Evolutionary conservation across 2,329 filamentous ascomycete species (phyloP).

Genomic region (Ambrosiella xylebori): DNA sequence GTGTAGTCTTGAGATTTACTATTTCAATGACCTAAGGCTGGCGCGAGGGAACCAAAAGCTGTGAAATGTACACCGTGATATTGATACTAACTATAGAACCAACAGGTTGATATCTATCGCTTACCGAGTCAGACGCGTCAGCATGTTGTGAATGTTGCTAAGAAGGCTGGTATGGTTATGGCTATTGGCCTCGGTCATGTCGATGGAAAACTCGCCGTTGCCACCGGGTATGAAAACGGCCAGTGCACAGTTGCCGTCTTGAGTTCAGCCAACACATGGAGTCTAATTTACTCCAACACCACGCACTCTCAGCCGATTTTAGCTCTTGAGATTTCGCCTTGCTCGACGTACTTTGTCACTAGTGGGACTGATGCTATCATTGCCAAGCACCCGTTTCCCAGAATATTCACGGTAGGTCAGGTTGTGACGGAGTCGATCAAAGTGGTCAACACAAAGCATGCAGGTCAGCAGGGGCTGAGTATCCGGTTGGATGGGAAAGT

Average conservation of each 20-base stretch:
- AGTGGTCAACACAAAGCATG: constrained; percentile 60
- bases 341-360: constrained; percentile 48
- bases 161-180: constrained; percentile 73
- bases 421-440: constrained; percentile 30
- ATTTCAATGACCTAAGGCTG: not conserved
- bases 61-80: not conserved
- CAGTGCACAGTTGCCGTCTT: constrained; percentile 44
- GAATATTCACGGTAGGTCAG: not conserved
- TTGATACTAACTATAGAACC: constrained; percentile 8
- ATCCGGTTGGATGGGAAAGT: constrained; percentile 68
- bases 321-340: constrained; percentile 44
- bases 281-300: constrained; percentile 43
- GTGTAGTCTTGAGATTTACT: constrained; percentile 15
- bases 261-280: constrained; percentile 24
- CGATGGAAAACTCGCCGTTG: constrained; percentile 37
- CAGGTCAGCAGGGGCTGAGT: constrained; percentile 68
- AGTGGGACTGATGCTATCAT: constrained; percentile 69
- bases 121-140: constrained; percentile 59
- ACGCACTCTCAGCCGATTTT: constrained; percentile 67
- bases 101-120: constrained; percentile 62
- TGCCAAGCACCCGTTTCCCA: constrained; percentile 52
- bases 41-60: not conserved
- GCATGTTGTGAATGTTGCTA: constrained; percentile 34
- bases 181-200: constrained; percentile 46
- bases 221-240: constrained; percentile 76